Conservation (phyloP, 768 basidiomycete genomes). For the Gautieria morchelliformis region DNA sequence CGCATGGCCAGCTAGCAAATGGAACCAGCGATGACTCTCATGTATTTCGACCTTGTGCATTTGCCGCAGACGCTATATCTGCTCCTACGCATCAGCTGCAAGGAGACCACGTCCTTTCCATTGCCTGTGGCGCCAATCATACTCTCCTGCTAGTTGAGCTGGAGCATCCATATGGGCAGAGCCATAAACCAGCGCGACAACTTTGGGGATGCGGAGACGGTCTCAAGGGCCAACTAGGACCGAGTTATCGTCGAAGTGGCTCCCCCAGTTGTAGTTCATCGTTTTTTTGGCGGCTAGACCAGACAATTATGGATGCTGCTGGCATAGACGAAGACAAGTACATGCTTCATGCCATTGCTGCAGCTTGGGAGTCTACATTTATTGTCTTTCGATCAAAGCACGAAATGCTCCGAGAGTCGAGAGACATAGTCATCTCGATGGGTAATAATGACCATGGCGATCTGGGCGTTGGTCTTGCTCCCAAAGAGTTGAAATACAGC, state of each 20-base stretch:
- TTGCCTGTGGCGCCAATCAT: conserved; percentile 74
- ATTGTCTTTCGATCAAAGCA: conserved; percentile 40
- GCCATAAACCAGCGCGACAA: conserved; percentile 19
- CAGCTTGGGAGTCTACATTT: conserved; percentile 82
- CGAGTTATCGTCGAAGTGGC: conserved; percentile 19
- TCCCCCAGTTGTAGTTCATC: conserved; percentile 13
- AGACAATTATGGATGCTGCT: conserved; percentile 19
- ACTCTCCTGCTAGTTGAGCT: conserved; percentile 55
- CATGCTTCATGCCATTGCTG: conserved; percentile 40
- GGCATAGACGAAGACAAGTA: conserved; percentile 31
- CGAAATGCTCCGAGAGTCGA: conserved; percentile 11
- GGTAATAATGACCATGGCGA: conserved; percentile 82
- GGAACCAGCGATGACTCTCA: conserved; percentile 30
- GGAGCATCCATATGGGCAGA: conserved; percentile 11
- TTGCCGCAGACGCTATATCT: conserved; percentile 9
- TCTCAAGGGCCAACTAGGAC: conserved; percentile 62
- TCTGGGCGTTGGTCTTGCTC: conserved; percentile 44
- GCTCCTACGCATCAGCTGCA: not conserved
- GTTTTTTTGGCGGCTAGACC: conserved; percentile 40
- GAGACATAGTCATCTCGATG: conserved; percentile 61
- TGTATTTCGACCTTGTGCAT: conserved; percentile 29
- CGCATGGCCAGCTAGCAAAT: conserved; percentile 37
- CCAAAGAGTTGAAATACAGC: conserved; percentile 8
- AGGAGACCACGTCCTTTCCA: conserved; percentile 27
- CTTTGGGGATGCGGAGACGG: conserved; percentile 77